Conservation (phyloP, 2,329 filamentous ascomycete genomes). For the Fusarium sp. region DNA sequence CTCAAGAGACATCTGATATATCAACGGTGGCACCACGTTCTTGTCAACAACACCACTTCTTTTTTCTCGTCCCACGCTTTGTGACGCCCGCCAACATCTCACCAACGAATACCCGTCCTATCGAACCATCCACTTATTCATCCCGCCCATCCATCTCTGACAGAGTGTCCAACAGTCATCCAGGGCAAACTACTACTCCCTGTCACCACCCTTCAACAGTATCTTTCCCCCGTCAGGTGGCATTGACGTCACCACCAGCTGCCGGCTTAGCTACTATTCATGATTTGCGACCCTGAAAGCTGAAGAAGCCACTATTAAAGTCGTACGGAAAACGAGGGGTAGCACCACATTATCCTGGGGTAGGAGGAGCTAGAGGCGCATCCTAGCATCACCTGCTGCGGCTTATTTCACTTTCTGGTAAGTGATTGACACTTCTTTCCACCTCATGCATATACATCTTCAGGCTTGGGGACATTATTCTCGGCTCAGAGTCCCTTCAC, state of each 20-base stretch:
- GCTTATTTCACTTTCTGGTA: constrained; percentile 35
- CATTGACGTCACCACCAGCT: constrained; percentile 46
- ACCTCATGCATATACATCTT: constrained; percentile 24
- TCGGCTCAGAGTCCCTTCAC: constrained; percentile 2
- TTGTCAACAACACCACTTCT: constrained; percentile 41
- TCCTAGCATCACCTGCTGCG: constrained; percentile 38
- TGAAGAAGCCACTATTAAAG: constrained; percentile 22
- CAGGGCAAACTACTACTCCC: constrained; percentile 21
- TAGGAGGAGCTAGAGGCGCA: constrained; percentile 25
- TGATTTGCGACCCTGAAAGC: constrained; percentile 19
- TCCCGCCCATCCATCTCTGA: constrained; percentile 30
- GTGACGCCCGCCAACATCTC: constrained; percentile 28
- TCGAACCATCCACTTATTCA: constrained; percentile 24
- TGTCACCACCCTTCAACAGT: constrained; percentile 11
- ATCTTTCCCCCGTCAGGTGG: constrained; percentile 44
- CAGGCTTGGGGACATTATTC: constrained; percentile 23
- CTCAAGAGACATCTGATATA: background rate
- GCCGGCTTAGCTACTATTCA: constrained; percentile 24
- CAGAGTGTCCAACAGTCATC: constrained; percentile 13
- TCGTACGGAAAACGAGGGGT: constrained; percentile 28
- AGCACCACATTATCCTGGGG: constrained; percentile 24
- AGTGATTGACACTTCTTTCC: constrained; percentile 30
- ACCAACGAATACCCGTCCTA: constrained; percentile 22
- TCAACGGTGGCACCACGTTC: constrained; percentile 39
- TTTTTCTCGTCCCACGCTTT: constrained; percentile 23